Evolutionary conservation across 345 rosid genomes (phyloP), one percentile per base, ranked within the genome.

Genomic region (Cardiospermum halicacabum): DNA sequence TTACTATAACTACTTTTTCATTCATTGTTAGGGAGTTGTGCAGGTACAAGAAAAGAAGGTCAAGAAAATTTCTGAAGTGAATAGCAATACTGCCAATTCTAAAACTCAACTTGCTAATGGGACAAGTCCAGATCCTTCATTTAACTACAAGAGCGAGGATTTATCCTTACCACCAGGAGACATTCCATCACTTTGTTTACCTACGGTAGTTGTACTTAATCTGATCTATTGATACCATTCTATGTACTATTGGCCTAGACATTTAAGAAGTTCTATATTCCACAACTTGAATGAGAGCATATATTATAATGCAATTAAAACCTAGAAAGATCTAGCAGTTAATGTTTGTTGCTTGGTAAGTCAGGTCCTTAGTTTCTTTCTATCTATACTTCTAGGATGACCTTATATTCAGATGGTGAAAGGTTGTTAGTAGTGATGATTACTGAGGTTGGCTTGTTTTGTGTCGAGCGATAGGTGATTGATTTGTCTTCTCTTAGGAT

Each of bases 41-140:
- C 81, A 94, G 99, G 95, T 94, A 58, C 96, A 91, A 82, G 97
- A 94, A 75, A 91, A 89, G 87, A 89, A 87, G 91, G 80, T 91
- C 32, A 94, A 91, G 78, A 94, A 89, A 74, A 72, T 91, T 50
- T 81, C 87, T 74, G 89, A 85, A 16, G 75, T 91, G 85, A 94
- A 89, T 65, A 90, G 89, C 69, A 81, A 75, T 69, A 71, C 82
- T 60, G 74, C 68, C 65, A 75, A 74, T 71, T 58, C 76, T 64
- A 84, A 58, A 57, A 56, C 78, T 3, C 73, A 11, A 64, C 72
- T 83, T 60, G 82, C 74, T 24, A 93, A 86, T 77, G 97, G 96
- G 64, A 91, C 79, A 63, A 75, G 73, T 67, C 61, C 76, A 11
- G 91, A 79, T 42, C 77, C 70, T 75, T 77, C 67, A 53, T 67